Base-by-base conservation (phyloP, 2,329 filamentous ascomycete genomes). In the Bipolaris zeicola region DNA sequence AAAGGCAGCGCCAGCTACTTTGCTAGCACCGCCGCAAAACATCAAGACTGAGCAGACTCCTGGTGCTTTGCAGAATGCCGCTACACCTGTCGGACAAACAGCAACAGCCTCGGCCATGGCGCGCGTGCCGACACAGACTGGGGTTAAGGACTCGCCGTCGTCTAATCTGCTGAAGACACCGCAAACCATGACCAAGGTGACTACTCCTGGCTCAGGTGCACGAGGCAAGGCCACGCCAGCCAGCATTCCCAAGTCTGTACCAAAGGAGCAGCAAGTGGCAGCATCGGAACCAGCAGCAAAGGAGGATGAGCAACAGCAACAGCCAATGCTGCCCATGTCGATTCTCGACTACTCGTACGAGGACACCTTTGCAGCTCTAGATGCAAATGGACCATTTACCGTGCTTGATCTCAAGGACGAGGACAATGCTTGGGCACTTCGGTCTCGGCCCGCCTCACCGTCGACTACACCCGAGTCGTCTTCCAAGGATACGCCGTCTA, bases 111-210 rank as follows among this genome's bases (percentile, higher is more conserved):
- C 76, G 10, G 73, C 73, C 13, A 76, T 77, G 74, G 60, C 72
- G 26, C 74, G 75, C 16, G 67, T 75, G 10, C 67, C 73, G 16
- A 76, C 74, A 4, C 74, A 76, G 55, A 66, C 69, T 7, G 72
- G 73, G n/a, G 65, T 74, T 58, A 73, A 76, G 64, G 70, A 68
- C 28, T 74, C 76, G 14, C 73, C 72, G 5, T 73, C 72, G 2
- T 70, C 72, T 4, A 75, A 67, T 37, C 57, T 76, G n/a, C 71
- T 77, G 47, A 76, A 74, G 62, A 77, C 74, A 6, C 73, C 75
- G 8, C 74, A 76, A 52, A 58, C 69, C 5, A 68, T 63, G 13
- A 58, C 64, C 18, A 77, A 77, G 64, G 68, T 65, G 2, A 65
- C 63, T 7, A 77, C 74, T 5, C 74, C 75, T 28, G 68, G 69